phyloP scores from a whole-genome alignment of 768 basidiomycete genomes.

The Leccinum incarnatum region DNA sequence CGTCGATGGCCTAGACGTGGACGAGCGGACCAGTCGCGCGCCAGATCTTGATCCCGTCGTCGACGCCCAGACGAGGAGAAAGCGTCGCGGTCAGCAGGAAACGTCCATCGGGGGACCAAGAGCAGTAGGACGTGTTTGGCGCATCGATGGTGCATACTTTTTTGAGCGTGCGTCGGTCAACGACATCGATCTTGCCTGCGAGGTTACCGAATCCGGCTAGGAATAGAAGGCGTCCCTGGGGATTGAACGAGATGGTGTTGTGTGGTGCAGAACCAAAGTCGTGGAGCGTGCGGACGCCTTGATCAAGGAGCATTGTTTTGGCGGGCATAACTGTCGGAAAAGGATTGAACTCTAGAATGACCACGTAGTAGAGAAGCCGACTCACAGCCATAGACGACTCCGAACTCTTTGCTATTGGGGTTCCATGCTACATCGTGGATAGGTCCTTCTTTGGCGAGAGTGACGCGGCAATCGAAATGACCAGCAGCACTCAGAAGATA shows the following conservation, averaged over 20 bases:
- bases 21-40: constrained; percentile 88
- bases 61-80: constrained; percentile 93
- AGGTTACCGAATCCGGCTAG: constrained; percentile 97
- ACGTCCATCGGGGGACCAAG: constrained; percentile 93
- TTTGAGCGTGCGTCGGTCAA: constrained; percentile 81
- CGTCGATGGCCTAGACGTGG: constrained; percentile 78
- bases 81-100: constrained; percentile 93
- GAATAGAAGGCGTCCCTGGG: constrained; percentile 84
- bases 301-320: constrained; percentile 88
- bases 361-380: constrained; percentile 13
- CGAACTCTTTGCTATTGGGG: constrained; percentile 95
- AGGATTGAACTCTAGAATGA: neutral
- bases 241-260: constrained; percentile 94
- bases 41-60: constrained; percentile 97
- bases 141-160: constrained; percentile 83
- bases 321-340: constrained; percentile 82
- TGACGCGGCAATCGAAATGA: constrained; percentile 88
- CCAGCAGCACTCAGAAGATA: constrained; percentile 91
- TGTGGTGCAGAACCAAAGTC: constrained; percentile 89
- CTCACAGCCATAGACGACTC: constrained; percentile 95
- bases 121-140: constrained; percentile 90
- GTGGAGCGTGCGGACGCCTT: constrained; percentile 80
- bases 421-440: constrained; percentile 97
- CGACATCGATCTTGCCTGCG: constrained; percentile 89
- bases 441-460: constrained; percentile 92